Evolutionary conservation across 225 moss, liverwort and hornwort species (phyloP).

Genomic region (Pseudoscleropodium purum): DNA sequence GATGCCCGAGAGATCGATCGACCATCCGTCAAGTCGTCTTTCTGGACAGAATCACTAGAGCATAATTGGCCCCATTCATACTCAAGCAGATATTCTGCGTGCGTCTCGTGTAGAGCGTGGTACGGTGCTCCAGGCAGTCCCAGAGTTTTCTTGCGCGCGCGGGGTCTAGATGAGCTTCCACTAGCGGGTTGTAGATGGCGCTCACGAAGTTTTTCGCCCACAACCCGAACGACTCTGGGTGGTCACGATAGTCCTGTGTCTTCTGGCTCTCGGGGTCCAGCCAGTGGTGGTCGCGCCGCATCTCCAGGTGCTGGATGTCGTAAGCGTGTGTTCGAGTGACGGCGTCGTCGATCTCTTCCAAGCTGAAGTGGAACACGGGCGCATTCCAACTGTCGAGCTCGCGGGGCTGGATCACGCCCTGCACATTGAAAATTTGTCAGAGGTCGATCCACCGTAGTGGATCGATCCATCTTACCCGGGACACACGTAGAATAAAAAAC

Average conservation of each 20-base stretch:
- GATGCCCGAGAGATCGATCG: background rate
- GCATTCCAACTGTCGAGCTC: slow-evolving; percentile 4
- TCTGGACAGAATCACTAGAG: background rate
- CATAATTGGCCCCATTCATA: background rate
- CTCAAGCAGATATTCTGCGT: background rate
- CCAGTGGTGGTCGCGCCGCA: background rate
- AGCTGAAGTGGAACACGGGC: background rate
- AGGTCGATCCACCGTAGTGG: background rate
- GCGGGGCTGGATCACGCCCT: background rate
- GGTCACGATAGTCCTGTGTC: background rate
- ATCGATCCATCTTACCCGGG: background rate
- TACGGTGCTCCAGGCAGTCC: background rate
- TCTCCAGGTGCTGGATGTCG: slow-evolving; percentile 4
- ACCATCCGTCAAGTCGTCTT: background rate
- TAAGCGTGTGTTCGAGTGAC: background rate
- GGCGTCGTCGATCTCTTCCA: slow-evolving; percentile 5
- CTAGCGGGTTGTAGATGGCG: slow-evolving; percentile 5
- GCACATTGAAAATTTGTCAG: background rate
- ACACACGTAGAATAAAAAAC: background rate
- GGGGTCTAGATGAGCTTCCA: background rate
- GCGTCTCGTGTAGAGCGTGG: background rate
- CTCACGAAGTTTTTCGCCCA: slow-evolving; percentile 3
- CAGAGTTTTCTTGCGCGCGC: background rate
- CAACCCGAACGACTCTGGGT: background rate
- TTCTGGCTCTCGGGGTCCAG: background rate